Conservation (phyloP, 1,139 yeast species). For the Candida tetrigidarum region DNA sequence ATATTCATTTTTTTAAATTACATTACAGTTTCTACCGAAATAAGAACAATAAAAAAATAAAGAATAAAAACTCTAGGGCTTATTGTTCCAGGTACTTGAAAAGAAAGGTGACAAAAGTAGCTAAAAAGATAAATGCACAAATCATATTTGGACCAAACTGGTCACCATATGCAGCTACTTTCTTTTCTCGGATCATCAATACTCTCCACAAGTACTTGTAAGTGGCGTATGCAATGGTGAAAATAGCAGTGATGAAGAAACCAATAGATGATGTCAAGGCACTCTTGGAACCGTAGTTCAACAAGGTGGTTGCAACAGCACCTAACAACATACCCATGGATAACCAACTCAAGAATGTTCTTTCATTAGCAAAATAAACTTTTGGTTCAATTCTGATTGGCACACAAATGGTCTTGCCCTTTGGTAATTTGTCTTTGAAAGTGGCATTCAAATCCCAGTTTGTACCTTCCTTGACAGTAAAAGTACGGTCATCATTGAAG, state of each 20-base stretch:
- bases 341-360: constrained; percentile 80
- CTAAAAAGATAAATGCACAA: constrained; percentile 71
- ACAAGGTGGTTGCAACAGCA: constrained; percentile 71
- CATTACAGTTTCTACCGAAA: not conserved
- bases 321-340: constrained; percentile 74
- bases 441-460: constrained; percentile 62
- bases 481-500: constrained; percentile 69
- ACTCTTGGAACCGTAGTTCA: constrained; percentile 68
- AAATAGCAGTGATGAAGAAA: constrained; percentile 81
- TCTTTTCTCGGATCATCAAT: constrained; percentile 77
- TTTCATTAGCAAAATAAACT: constrained; percentile 83
- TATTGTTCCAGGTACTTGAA: constrained; percentile 47
- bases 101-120: constrained; percentile 73
- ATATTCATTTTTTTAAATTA: too few species aligned
- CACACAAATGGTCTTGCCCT: constrained; percentile 73
- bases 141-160: constrained; percentile 84
- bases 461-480: constrained; percentile 82
- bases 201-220: constrained; percentile 83
- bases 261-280: constrained; percentile 87
- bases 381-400: constrained; percentile 86
- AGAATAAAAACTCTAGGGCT: not conserved
- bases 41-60: not conserved
- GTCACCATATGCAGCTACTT: constrained; percentile 86
- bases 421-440: constrained; percentile 65
- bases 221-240: constrained; percentile 75